phyloP scores from a whole-genome alignment of 2,329 filamentous ascomycete species.

The Paecilomyces niveus region DNA sequence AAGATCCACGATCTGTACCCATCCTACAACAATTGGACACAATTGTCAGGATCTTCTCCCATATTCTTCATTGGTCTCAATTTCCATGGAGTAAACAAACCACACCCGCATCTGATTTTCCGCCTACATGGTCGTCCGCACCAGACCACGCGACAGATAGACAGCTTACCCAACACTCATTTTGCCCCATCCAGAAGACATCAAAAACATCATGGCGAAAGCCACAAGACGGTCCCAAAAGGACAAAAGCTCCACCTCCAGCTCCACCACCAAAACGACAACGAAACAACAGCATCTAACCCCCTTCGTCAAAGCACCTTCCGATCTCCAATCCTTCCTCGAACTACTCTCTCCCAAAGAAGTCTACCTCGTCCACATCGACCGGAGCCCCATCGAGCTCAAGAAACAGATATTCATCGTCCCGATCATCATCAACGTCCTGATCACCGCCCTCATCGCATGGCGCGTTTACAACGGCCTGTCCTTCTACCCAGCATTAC shows the following conservation, averaged over 20 bases:
- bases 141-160: not conserved
- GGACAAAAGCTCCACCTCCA: slow-evolving; percentile 19
- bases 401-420: slow-evolving; percentile 80
- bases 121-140: not conserved
- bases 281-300: slow-evolving; percentile 37
- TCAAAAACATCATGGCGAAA: slow-evolving; percentile 25
- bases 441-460: slow-evolving; percentile 56
- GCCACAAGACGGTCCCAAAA: slow-evolving; percentile 23
- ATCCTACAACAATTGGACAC: not conserved
- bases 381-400: slow-evolving; percentile 33
- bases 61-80: not conserved
- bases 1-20: not conserved
- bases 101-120: not conserved
- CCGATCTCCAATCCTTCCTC: slow-evolving; percentile 59
- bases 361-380: slow-evolving; percentile 75
- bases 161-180: not conserved
- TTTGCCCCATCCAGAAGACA: not conserved
- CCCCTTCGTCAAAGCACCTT: slow-evolving; percentile 63
- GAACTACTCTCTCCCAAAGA: slow-evolving; percentile 58
- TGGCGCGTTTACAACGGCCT: slow-evolving; percentile 62
- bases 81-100: not conserved
- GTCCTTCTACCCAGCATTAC: slow-evolving; percentile 65
- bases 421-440: slow-evolving; percentile 67
- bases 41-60: not conserved
- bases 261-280: slow-evolving; percentile 20